A percentile compares a stretch with the other conserved stretches of the same genome.
phyloP scores from a whole-genome alignment of 306 rosid genomes.

The Sophora flavescens region DNA sequence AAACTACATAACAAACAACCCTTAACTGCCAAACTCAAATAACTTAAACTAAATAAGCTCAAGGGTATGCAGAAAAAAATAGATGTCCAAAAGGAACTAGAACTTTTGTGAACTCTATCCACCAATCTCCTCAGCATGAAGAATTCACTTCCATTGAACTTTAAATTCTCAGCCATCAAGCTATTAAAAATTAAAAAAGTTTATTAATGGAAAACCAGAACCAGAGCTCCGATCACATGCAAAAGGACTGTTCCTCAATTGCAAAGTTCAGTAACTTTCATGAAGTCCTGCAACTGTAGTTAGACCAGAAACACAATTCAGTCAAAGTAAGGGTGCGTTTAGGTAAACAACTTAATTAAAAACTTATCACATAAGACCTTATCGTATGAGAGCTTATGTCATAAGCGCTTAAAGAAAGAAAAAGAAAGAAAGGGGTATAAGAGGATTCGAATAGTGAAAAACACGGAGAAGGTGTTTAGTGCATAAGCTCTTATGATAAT shows the following conservation, averaged over 20 bases:
- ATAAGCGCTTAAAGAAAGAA: no score
- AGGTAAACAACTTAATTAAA: no score
- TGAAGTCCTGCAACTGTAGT: conserved; percentile 5
- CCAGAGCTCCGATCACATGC: not conserved
- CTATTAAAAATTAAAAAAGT: not conserved
- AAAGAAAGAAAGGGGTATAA: no score
- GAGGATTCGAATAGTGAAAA: no score
- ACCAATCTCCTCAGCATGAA: not conserved
- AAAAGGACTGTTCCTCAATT: not conserved
- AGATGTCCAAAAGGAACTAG: not conserved
- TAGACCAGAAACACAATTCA: conserved; percentile 3
- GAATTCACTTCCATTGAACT: not conserved
- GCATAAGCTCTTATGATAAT: no score
- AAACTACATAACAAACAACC: conserved; percentile 3
- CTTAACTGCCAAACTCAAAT: no score
- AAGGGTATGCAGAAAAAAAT: no score
- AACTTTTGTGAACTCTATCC: conserved; percentile 4
- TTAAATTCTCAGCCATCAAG: not conserved
- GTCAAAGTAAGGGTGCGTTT: not conserved
- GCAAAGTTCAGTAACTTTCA: not conserved
- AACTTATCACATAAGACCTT: no score
- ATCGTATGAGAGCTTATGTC: no score
- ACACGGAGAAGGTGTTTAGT: no score
- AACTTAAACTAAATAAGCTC: no score
- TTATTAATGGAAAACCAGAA: not conserved